phyloP scores from a whole-genome alignment of 345 rosid species.

The Brassica napus region DNA sequence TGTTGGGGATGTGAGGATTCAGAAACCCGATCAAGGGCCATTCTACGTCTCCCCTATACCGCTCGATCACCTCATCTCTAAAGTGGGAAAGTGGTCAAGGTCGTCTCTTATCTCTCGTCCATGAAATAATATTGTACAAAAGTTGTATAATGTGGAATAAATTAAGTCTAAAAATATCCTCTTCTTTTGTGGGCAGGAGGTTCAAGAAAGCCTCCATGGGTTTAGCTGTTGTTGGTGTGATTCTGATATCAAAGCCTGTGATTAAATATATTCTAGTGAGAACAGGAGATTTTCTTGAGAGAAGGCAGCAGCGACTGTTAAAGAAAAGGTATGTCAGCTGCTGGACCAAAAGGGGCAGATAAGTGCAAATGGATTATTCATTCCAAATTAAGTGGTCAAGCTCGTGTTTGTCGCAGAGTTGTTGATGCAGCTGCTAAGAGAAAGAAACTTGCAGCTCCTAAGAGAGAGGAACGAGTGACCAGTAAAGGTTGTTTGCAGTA shows the following conservation, averaged over 20 bases:
- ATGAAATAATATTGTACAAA: background rate
- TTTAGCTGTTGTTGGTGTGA: constrained; percentile 65
- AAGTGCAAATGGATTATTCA: background rate
- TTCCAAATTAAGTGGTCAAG: constrained; percentile 19
- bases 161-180: too few relatives aligned
- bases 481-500: constrained; percentile 42
- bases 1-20: constrained; percentile 67
- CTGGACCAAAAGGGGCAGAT: background rate
- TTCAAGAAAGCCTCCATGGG: constrained; percentile 70
- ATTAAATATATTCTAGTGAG: constrained; percentile 58
- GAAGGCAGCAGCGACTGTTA: constrained; percentile 50
- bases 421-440: constrained; percentile 62
- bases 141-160: background rate
- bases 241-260: constrained; percentile 60
- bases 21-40: constrained; percentile 78
- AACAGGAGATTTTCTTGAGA: constrained; percentile 52
- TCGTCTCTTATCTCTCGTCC: constrained; percentile 25
- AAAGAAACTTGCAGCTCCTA: constrained; percentile 64
- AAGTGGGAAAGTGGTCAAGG: constrained; percentile 89
- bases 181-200: constrained; percentile 48
- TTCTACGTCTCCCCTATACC: constrained; percentile 69
- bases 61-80: constrained; percentile 69
- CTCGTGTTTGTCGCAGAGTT: constrained; percentile 52
- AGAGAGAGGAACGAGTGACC: constrained; percentile 48
- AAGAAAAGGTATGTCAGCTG: constrained; percentile 48